Conservation (phyloP, 345 rosid species). For the Corchorus capsularis region DNA sequence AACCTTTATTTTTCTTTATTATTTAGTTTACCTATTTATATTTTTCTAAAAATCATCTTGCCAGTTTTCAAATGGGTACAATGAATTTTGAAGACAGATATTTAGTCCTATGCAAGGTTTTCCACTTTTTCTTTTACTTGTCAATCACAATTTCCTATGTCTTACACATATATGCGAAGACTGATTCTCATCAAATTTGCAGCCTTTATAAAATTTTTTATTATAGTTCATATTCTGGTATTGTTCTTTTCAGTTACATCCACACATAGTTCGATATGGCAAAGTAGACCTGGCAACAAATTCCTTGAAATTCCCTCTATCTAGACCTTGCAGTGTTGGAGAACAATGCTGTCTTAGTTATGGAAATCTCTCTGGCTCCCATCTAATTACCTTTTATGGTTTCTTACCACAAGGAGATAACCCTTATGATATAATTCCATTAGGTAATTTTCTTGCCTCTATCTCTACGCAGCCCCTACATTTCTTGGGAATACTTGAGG, state of each 20-base stretch:
- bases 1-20: background rate
- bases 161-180: background rate
- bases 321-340: conserved; percentile 68
- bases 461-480: background rate
- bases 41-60: background rate
- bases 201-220: background rate
- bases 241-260: conserved; percentile 51
- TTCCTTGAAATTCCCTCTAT: conserved; percentile 75
- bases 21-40: conserved; percentile 3
- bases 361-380: conserved; percentile 81
- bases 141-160: background rate
- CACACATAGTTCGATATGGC: conserved; percentile 83
- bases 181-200: background rate
- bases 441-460: conserved; percentile 54
- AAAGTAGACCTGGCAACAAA: conserved; percentile 63
- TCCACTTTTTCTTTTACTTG: background rate
- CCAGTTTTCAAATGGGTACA: background rate
- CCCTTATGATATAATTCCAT: conserved; percentile 76
- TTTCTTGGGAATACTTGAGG: background rate
- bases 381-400: conserved; percentile 85
- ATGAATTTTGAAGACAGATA: background rate
- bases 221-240: conserved; percentile 12
- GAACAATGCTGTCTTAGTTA: conserved; percentile 89
- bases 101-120: background rate
- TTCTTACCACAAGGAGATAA: conserved; percentile 81